Conservation (phyloP, 768 basidiomycete species). For the Strobilomyces dryophilus region DNA sequence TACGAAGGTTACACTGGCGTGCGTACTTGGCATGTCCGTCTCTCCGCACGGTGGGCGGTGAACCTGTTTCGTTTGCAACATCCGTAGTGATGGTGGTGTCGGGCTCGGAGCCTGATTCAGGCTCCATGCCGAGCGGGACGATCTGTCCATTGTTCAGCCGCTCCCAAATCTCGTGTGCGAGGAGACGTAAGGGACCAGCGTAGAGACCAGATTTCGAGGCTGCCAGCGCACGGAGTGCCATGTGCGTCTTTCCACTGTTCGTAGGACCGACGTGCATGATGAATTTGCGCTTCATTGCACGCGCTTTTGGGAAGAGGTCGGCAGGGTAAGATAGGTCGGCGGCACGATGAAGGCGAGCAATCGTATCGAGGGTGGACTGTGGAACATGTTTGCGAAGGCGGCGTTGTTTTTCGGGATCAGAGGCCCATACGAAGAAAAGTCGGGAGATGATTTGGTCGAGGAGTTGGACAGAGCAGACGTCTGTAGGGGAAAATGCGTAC, state of each 20-base stretch:
- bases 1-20: slow-evolving; percentile 78
- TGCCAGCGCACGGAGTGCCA: slow-evolving; percentile 85
- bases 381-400: slow-evolving; percentile 27
- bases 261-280: slow-evolving; percentile 98
- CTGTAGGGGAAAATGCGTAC: slow-evolving; percentile 36
- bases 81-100: slow-evolving; percentile 35
- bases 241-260: slow-evolving; percentile 95
- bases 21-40: slow-evolving; percentile 46
- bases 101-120: slow-evolving; percentile 35
- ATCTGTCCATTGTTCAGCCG: slow-evolving; percentile 89
- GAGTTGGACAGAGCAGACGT: slow-evolving; percentile 22
- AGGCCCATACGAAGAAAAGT: slow-evolving; percentile 56
- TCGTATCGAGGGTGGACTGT: slow-evolving; percentile 32
- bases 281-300: slow-evolving; percentile 65
- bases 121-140: slow-evolving; percentile 60
- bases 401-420: slow-evolving; percentile 28
- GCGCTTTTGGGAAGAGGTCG: slow-evolving; percentile 48
- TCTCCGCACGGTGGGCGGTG: slow-evolving; percentile 28
- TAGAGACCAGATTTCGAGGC: slow-evolving; percentile 73
- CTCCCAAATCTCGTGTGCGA: slow-evolving; percentile 94
- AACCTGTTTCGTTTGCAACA: slow-evolving; percentile 17
- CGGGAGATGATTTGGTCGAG: slow-evolving; percentile 49
- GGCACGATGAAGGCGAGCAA: slow-evolving; percentile 36
- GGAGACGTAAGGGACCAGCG: slow-evolving; percentile 85
- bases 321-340: slow-evolving; percentile 45